phyloP scores from a whole-genome alignment of 306 rosid species.

The Macrotyloma uniflorum region DNA sequence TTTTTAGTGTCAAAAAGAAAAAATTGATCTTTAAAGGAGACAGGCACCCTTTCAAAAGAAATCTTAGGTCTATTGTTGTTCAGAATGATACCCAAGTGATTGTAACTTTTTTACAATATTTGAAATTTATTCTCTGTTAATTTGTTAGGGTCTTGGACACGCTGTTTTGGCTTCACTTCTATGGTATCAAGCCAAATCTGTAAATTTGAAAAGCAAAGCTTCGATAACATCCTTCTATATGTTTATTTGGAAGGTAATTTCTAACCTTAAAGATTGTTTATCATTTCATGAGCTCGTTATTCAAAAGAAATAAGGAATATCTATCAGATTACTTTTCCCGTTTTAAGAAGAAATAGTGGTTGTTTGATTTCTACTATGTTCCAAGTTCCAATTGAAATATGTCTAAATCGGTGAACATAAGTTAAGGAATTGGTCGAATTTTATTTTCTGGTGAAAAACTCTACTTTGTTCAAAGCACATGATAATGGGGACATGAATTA shows the following conservation, averaged over 20 bases:
- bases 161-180: conserved; percentile 66
- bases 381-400: conserved; percentile 12
- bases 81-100: neutral
- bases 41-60: conserved; percentile 33
- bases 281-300: conserved; percentile 5
- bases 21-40: conserved; percentile 11
- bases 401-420: neutral
- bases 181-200: conserved; percentile 80
- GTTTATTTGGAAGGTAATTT: conserved; percentile 96
- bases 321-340: neutral
- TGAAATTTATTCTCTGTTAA: conserved; percentile 31
- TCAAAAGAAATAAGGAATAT: neutral
- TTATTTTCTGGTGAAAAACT: neutral
- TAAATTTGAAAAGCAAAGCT: conserved; percentile 81
- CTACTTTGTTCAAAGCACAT: neutral
- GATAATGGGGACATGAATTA: neutral
- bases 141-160: conserved; percentile 77
- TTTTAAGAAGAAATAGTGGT: conserved; percentile 12
- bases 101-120: conserved; percentile 12
- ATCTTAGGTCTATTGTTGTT: conserved; percentile 25
- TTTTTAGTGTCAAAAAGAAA: conserved; percentile 17
- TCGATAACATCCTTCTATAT: conserved; percentile 90
- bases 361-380: conserved; percentile 12
- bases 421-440: neutral
- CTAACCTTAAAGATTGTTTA: neutral